Base-by-base conservation (phyloP, 768 basidiomycete species). In the Serendipita indica region DNA sequence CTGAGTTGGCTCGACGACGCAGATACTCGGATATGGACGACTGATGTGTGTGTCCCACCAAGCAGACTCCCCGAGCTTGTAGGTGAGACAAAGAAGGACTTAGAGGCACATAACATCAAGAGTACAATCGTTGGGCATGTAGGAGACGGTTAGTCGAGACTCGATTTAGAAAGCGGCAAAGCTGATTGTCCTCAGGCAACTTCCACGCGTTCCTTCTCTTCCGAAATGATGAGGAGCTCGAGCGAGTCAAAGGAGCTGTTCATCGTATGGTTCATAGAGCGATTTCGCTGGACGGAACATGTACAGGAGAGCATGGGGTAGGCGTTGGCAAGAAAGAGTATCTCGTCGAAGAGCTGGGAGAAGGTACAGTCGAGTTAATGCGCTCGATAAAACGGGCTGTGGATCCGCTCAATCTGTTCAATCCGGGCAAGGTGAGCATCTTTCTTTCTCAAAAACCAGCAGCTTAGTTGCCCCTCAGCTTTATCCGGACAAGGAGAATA, bases 311-410 rank as follows among this genome's bases (percentile, higher is more conserved):
- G 62, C 75, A 76, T 62, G 75, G 75, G 3, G 73, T 77, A 18
- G 76, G 76, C 2, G 64, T 73, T 2, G 75, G 74, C 13, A 78
- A 78, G 64, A 72, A 73, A 58, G 79, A 84, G 65, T 94, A 88
- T 68, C 77, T 97, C 2, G 68, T 72, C 16, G 76, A 82, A 16
- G 93, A 97, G 68, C 77, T 97, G 0, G 93, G 93, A 0, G 73
- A 73, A 43, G 83, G 80, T 2, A 93, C 91, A 68, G 4, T 34
- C 28, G 2, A 25, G 1, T 52, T 56, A 12, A 3, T 28, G 16
- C 58, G 22, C 57, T 46, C 30, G 22, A 34, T 5, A 27, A 28
- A 43, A 59, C 18, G 14, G 18, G 14, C 46, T 12, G 18, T 20
- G 13, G 18, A 28, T 20, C 46, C 27, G 13, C 22, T 28, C 22